Percentiles rank a stretch among this genome's conserved stretches.
Conservation (phyloP, 805 yeast species). For the Clavispora phyllophila region DNA sequence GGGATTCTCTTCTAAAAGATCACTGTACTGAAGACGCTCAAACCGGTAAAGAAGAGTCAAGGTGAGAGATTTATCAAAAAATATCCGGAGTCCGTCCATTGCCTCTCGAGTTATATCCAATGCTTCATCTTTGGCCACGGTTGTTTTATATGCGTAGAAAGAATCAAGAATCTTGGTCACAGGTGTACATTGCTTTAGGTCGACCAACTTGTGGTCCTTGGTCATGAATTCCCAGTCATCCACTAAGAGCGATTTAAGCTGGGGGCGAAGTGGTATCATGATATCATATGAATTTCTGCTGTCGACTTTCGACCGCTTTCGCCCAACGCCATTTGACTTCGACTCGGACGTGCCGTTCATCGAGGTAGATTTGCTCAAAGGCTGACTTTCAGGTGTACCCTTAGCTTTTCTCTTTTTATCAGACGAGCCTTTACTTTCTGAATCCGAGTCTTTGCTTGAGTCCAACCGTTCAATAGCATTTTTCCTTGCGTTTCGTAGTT, state of each 20-base stretch:
- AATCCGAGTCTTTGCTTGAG: conserved; percentile 9
- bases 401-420: conserved; percentile 3
- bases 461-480: conserved; percentile 15
- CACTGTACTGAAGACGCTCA: conserved; percentile 69
- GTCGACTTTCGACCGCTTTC: conserved; percentile 9
- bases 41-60: conserved; percentile 65
- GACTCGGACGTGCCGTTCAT: conserved; percentile 1
- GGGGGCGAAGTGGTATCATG: conserved; percentile 53
- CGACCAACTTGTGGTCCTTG: conserved; percentile 65
- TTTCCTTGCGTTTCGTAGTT: conserved; percentile 16
- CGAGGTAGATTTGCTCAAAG: conserved; percentile 12
- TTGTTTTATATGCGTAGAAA: conserved; percentile 36
- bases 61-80: conserved; percentile 72
- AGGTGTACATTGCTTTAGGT: conserved; percentile 55
- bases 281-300: conserved; percentile 42
- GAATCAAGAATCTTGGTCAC: conserved; percentile 50
- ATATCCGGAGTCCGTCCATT: conserved; percentile 60
- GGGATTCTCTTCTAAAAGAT: conserved; percentile 36
- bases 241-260: conserved; percentile 65
- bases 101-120: conserved; percentile 52
- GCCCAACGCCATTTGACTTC: conserved; percentile 3
- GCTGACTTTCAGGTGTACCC: conserved; percentile 13
- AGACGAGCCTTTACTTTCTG: conserved; percentile 5
- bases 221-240: conserved; percentile 94
- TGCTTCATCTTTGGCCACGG: conserved; percentile 9